phyloP scores from a whole-genome alignment of 2,329 filamentous ascomycete genomes.

The Aschersonia sp. region DNA sequence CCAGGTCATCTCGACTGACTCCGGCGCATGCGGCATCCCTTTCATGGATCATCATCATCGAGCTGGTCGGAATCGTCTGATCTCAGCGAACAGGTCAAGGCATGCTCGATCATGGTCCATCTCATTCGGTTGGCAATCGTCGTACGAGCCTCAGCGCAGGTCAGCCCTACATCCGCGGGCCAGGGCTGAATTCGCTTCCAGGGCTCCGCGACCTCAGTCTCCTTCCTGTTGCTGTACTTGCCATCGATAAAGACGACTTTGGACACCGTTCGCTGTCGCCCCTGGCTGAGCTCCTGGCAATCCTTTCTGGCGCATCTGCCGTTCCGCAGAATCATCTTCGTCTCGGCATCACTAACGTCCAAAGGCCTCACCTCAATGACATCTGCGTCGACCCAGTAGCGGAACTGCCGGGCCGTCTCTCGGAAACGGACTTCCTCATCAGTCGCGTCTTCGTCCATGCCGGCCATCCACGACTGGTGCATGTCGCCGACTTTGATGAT shows the following conservation, averaged over 20 bases:
- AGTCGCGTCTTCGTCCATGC: slow-evolving; percentile 14
- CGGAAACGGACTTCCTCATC: slow-evolving; percentile 14
- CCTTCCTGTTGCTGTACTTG: slow-evolving; percentile 11
- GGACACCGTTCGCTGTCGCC: slow-evolving; percentile 21
- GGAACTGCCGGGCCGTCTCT: slow-evolving; percentile 20
- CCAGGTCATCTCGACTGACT: not conserved
- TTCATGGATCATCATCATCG: not conserved
- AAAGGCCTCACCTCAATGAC: slow-evolving; percentile 22
- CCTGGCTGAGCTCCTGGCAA: slow-evolving; percentile 19
- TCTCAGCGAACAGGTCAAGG: slow-evolving; percentile 16
- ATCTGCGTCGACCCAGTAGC: slow-evolving; percentile 22
- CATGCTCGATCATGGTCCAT: slow-evolving; percentile 23
- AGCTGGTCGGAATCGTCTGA: not conserved
- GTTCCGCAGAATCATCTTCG: slow-evolving; percentile 16
- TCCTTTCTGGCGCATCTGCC: slow-evolving; percentile 20
- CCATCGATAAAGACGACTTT: slow-evolving; percentile 22
- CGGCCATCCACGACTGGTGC: slow-evolving; percentile 18
- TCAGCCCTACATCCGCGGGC: slow-evolving; percentile 11
- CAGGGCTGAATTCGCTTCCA: slow-evolving; percentile 20
- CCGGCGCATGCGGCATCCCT: not conserved
- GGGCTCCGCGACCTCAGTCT: slow-evolving; percentile 6
- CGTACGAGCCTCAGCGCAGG: slow-evolving; percentile 8
- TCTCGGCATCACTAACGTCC: slow-evolving; percentile 18
- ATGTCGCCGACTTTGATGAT: slow-evolving; percentile 24
- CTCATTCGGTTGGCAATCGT: slow-evolving; percentile 18